Base-by-base conservation (phyloP, 129 eudicot species). In the Flaveria ramosissima region DNA sequence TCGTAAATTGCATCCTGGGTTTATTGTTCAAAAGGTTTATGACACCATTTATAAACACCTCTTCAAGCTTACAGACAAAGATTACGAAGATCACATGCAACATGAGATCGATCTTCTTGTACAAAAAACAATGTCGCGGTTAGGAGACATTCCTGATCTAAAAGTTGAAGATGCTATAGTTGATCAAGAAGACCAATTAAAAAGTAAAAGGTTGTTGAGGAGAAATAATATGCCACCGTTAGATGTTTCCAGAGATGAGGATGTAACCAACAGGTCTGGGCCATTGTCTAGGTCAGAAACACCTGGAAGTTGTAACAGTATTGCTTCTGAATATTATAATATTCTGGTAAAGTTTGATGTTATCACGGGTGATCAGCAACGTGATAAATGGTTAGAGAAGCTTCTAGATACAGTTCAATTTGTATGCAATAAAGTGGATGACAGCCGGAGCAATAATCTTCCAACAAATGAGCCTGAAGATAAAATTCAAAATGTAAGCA, bases 81-180 rank as follows among this genome's bases (percentile, higher is more conserved):
- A 90, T 73, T 91, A 93, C 73, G 96, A 90, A 84, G 96, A 90
- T 63, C 82, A 45, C 81, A 93, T 88, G 80, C 97, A 90, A 46
- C 90, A 93, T 60, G 96, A 93, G 75, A 84, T 93, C 26, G 93
- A 93, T 81, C 87, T 93, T 9, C 93, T 93, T 74, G 98, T 93
- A 46, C 91, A 85, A 72, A 89, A 93, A 76, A 93, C 98, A 45
- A 75, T 84, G 74, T 68, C 93, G 45, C 86, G 93, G 3, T 27
- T 93, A 17, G 96, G 90, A 17, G 93, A 91, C 27, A 86, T 91
- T 59, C 92, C 93, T 30, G 98, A 90, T 78, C 4, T 93, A 30
- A 91, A 84, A 77, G 79, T 86, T 10, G 93, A 85, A 15, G 92
- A 85, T 61, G 79, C 74, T 60, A 70, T 64, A 24, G 77, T 76